phyloP scores from a whole-genome alignment of 805 yeast species.

The Metschnikowia continentalis region DNA sequence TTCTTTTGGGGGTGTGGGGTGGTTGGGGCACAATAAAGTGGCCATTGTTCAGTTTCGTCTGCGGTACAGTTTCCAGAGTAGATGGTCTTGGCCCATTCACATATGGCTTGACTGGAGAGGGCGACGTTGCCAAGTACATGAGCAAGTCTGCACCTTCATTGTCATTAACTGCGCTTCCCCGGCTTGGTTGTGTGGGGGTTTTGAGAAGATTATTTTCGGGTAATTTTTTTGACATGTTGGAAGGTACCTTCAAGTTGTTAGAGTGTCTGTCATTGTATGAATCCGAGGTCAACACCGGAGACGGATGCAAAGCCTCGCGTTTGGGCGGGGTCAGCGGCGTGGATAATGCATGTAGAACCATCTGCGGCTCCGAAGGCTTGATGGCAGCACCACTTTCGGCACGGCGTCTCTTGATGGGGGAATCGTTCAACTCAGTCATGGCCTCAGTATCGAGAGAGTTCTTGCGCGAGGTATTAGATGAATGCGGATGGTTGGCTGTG shows the following conservation, averaged over 20 bases:
- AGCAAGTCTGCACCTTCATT: slow-evolving; percentile 78
- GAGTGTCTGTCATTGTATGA: slow-evolving; percentile 1
- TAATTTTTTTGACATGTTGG: slow-evolving; percentile 22
- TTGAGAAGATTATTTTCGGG: slow-evolving; percentile 17
- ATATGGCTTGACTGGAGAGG: slow-evolving; percentile 54
- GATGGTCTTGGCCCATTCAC: slow-evolving; percentile 28
- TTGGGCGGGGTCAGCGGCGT: slow-evolving; percentile 27
- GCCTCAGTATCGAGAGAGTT: slow-evolving; percentile 10
- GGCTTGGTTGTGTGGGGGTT: slow-evolving; percentile 36
- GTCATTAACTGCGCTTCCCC: slow-evolving; percentile 27
- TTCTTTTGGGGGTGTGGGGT: slow-evolving; percentile 42
- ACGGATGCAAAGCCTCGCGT: slow-evolving; percentile 22
- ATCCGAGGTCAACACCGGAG: slow-evolving; percentile 22
- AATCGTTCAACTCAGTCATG: slow-evolving; percentile 19
- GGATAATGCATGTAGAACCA: slow-evolving; percentile 31
- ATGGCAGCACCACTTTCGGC: slow-evolving; percentile 15
- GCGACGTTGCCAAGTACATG: slow-evolving; percentile 80
- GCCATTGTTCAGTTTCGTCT: slow-evolving; percentile 1
- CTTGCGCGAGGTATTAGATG: slow-evolving; percentile 7
- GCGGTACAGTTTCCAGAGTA: not conserved
- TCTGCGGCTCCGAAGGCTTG: slow-evolving; percentile 15
- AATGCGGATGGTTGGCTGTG: slow-evolving; percentile 7
- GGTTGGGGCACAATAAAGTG: slow-evolving; percentile 39
- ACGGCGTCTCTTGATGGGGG: slow-evolving; percentile 30
- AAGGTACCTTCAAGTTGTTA: slow-evolving; percentile 22